phyloP scores from a whole-genome alignment of 257 asterid genomes.

The Parsonsia alboflavescens region DNA sequence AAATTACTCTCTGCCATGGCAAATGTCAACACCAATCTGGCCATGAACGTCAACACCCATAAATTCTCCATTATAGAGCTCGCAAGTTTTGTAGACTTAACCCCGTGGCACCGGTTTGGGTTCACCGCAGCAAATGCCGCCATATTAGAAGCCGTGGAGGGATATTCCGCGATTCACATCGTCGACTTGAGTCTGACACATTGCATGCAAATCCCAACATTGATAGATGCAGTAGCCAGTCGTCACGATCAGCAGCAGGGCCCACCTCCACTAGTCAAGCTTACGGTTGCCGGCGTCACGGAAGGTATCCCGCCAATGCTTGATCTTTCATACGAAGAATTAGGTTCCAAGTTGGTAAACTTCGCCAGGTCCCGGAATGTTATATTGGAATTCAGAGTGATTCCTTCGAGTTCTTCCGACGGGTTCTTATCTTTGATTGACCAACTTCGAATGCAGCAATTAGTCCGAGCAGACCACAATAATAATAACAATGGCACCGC shows the following conservation, averaged over 20 bases:
- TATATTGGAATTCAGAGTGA: conserved; percentile 53
- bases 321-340: conserved; percentile 71
- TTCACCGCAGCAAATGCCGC: conserved; percentile 88
- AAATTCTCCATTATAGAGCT: conserved; percentile 76
- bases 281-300: conserved; percentile 60
- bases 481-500: neutral
- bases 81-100: conserved; percentile 76
- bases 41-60: conserved; percentile 43
- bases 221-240: conserved; percentile 60
- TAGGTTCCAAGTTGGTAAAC: conserved; percentile 60
- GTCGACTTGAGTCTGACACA: conserved; percentile 81
- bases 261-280: conserved; percentile 56
- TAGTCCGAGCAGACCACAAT: conserved; percentile 24
- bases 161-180: conserved; percentile 55
- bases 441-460: conserved; percentile 47
- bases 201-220: conserved; percentile 96
- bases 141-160: conserved; percentile 68
- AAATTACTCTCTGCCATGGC: conserved; percentile 61
- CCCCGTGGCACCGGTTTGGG: conserved; percentile 98
- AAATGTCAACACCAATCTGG: conserved; percentile 29
- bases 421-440: conserved; percentile 64
- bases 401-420: conserved; percentile 48
- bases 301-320: conserved; percentile 78
- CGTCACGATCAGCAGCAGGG: conserved; percentile 31
- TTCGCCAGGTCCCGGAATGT: conserved; percentile 72